Base-by-base conservation (phyloP, 2,329 filamentous ascomycete species). In the Alternaria incomplexa region DNA sequence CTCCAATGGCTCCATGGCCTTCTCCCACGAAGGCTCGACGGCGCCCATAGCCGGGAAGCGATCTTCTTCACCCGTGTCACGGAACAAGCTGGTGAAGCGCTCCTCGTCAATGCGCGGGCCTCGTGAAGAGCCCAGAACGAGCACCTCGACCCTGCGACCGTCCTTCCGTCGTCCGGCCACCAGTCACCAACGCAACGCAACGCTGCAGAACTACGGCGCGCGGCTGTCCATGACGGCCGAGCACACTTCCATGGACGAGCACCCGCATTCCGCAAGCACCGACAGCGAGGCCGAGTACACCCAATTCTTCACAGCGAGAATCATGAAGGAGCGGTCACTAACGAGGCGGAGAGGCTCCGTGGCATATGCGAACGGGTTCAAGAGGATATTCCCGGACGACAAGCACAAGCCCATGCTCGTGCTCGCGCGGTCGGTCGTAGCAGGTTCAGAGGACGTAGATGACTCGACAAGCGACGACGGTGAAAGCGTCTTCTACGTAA, bases 61-160 rank as follows among this genome's bases (percentile, higher is more conserved):
- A 20, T 73, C 73, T 12, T 77, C 81, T 44, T 70, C 76, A 28
- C 76, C 80, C 15, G 78, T 88, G 30, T 83, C 87, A 9, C 90
- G 89, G 17, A 94, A 94, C 79, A 93, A 93, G 81, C 84, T 94
- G 44, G 91, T 93, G 56, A 95, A 95, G 80, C 88, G 91, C 63
- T 85, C 87, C 40, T 85, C 89, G 4, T 88, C 90, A 20, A 81
- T 83, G 50, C 85, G 85, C 67, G 81, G 81, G 55, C 74, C 82
- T 56, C 81, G 81, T 64, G 76, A 83, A 51, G 81, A 84, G 6
- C 73, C 80, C 12, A 75, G 81, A 46, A 84, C 83, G 62, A 83
- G 85, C 65, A 84, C 89, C 30, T 87, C 82, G 67, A 86, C 89
- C 51, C 87, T 90, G 72, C 83, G 91, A 64, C 86, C 88, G 3